phyloP scores from a whole-genome alignment of 768 basidiomycete species.

The Tylopilus cervinicoccineus region DNA sequence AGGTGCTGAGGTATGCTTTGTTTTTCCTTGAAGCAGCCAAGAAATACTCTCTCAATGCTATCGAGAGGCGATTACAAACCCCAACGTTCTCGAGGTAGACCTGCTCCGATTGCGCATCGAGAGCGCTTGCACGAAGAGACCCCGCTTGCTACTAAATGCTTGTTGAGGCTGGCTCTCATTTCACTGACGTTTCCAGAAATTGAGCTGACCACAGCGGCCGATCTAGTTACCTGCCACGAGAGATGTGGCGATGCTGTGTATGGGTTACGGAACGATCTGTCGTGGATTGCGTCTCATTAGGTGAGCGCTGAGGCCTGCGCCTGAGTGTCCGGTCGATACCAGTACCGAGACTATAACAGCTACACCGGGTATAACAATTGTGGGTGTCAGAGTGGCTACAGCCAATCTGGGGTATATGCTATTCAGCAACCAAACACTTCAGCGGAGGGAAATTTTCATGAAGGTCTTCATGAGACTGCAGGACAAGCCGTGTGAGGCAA shows the following conservation, averaged over 20 bases:
- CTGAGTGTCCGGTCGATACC: constrained; percentile 2
- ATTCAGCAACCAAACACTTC: background rate
- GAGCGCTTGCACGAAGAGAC: constrained; percentile 23
- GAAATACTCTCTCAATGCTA: constrained; percentile 19
- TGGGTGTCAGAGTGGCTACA: background rate
- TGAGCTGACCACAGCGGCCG: constrained; percentile 23
- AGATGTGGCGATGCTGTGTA: constrained; percentile 12
- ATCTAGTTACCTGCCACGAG: constrained; percentile 22
- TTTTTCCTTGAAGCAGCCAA: constrained; percentile 15
- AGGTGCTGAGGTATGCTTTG: constrained; percentile 4
- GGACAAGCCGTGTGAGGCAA: background rate
- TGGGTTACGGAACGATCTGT: background rate
- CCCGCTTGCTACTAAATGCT: constrained; percentile 25
- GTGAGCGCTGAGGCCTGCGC: background rate
- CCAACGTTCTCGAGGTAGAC: constrained; percentile 17
- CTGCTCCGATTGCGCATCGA: constrained; percentile 27
- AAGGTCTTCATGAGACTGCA: background rate
- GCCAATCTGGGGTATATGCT: background rate
- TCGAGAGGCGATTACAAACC: constrained; percentile 21
- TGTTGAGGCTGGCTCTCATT: constrained; percentile 25
- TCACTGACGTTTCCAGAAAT: constrained; percentile 25
- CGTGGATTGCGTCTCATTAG: constrained; percentile 18
- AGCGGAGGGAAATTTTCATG: background rate
- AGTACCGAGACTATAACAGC: background rate
- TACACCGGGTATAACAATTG: background rate